These are phyloP conservation scores for Leptographium radiaticola DNA, from an alignment of 2,329 filamentous ascomycete genomes.

Conservation along the genomic window DNA sequence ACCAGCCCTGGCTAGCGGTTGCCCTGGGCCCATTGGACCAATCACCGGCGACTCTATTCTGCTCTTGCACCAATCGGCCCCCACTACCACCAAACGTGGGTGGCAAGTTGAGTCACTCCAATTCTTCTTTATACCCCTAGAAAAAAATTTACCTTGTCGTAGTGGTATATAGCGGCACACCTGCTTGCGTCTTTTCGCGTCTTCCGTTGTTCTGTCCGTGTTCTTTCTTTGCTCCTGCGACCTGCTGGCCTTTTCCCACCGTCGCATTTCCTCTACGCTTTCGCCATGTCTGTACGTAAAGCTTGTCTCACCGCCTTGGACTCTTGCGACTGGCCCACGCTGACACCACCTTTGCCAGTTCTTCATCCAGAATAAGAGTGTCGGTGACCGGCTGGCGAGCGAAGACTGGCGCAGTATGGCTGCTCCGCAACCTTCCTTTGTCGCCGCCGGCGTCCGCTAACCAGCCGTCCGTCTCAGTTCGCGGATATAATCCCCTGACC, in stretches of 20 bases:
- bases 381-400: conserved; percentile 59
- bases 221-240: background rate
- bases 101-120: conserved; percentile 1
- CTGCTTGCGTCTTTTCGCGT: background rate
- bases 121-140: background rate
- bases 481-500: conserved; percentile 86
- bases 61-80: background rate
- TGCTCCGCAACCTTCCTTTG: background rate
- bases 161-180: background rate
- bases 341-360: conserved; percentile 30
- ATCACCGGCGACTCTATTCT: too few relatives aligned
- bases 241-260: background rate
- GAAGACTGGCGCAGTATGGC: conserved; percentile 72
- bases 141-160: background rate
- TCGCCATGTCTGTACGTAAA: conserved; percentile 22
- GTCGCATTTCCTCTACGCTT: background rate
- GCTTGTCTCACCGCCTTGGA: background rate
- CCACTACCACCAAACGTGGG: background rate
- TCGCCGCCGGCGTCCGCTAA: background rate
- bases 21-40: too few relatives aligned
- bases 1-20: too few relatives aligned
- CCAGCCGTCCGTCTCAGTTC: conserved; percentile 35
- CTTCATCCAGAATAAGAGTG: conserved; percentile 66
- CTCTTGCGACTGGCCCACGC: background rate
- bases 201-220: background rate